Evolutionary conservation across 192 early-diverging fungal genomes (phyloP).

Genomic region (Blastocladiella britannica): DNA sequence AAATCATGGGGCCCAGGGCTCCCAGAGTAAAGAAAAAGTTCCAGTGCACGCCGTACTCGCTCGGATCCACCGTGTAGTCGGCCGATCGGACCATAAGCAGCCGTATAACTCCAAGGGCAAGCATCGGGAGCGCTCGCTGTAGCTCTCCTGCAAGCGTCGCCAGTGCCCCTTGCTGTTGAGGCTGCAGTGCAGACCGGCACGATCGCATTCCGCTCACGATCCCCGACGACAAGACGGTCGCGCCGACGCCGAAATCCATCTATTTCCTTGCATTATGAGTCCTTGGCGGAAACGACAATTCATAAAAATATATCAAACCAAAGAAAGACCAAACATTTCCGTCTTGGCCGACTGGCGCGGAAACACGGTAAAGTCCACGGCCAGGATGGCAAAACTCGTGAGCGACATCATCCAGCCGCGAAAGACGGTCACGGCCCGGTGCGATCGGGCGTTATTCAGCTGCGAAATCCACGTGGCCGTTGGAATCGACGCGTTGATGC

Average conservation of each 20-base stretch:
- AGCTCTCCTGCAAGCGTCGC: conserved; percentile 11
- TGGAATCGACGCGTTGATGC: no score
- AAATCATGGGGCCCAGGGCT: conserved; percentile 46
- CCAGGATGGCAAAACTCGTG: conserved; percentile 70
- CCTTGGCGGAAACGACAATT: neutral
- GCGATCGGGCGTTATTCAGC: neutral
- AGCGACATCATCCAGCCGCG: conserved; percentile 56
- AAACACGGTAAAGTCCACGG: conserved; percentile 84
- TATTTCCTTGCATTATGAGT: conserved; percentile 8
- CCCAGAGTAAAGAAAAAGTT: conserved; percentile 95
- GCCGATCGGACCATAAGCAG: conserved; percentile 49
- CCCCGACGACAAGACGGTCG: conserved; percentile 80
- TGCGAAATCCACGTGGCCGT: neutral
- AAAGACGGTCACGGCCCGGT: conserved; percentile 31
- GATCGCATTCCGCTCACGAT: conserved; percentile 47
- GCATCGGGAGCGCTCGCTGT: conserved; percentile 29
- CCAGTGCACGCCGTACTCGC: conserved; percentile 95
- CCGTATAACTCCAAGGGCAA: conserved; percentile 59
- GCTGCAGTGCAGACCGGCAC: conserved; percentile 12
- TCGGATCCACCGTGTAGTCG: conserved; percentile 84
- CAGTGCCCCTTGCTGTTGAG: conserved; percentile 11
- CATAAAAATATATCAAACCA: conserved; percentile 25
- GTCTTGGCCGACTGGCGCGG: conserved; percentile 77
- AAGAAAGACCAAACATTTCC: conserved; percentile 69
- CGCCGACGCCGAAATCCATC: conserved; percentile 91